Evolutionary conservation across 495 filamentous ascomycete species (phyloP), one percentile per base, ranked within the genome.

Genomic region (Poronia punctata): DNA sequence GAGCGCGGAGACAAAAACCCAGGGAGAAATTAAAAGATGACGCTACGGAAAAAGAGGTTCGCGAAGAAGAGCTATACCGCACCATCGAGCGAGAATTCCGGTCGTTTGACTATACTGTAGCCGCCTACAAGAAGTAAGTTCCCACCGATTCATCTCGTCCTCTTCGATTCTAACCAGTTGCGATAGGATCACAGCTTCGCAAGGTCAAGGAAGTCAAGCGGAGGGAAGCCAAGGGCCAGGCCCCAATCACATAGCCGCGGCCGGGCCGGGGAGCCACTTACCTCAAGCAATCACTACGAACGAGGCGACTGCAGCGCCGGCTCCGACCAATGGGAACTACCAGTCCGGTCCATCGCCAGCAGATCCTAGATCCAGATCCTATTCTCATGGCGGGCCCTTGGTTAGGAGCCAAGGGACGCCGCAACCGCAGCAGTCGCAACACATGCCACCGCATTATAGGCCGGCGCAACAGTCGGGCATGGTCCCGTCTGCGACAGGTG

Each of bases 1-100:
- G 92, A 46, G 86, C 92, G 28, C 78, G 92, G 46, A 75, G 89
- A 50, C 92, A 98, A 60, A 94, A 95, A 59, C 92, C 92, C 1
- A 76, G 92, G 38, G 89, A 93, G 43, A 79, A 83, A 57, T 65
- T 98, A 46, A 86, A 88, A 59, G 86, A 94, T 0, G 90, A 97
- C 66, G 92, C 92, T 3, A 94, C 92, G 0, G 88, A 88, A 11
- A 92, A 95, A 56, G 92, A 98, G 60, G 89, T 95, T 39, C 74
- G 89, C 7, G 86, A 93, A 51, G 92, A 97, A 40, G 89, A 96
- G 52, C 72, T 98, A 11, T 90, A 97, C 60, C 83, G 79, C 45
- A 82, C 93, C 69, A 95, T 98, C 45, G 92, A 98, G 65, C 88
- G 79, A 1, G 80, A 93, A 49, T 98, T 98, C 58, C 82, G 87